These are phyloP conservation scores for Oryza meridionalis DNA, from an alignment of 176 grass and related monocot species.

Conservation along the genomic window DNA sequence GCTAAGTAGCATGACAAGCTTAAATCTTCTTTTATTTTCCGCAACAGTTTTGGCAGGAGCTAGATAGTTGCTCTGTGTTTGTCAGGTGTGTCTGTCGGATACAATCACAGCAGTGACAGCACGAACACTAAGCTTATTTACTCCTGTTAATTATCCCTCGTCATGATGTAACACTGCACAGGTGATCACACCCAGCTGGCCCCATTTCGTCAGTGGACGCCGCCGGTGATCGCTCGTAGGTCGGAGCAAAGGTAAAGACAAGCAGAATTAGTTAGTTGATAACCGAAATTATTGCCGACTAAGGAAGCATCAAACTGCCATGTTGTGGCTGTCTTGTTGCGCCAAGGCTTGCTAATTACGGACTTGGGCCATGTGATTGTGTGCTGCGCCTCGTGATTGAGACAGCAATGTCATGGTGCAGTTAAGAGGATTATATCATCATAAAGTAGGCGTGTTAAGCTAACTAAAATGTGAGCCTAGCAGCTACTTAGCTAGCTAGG, in stretches of 20 bases:
- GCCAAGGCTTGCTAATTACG: conserved; percentile 22
- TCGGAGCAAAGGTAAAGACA: not conserved
- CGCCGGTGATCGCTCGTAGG: conserved; percentile 40
- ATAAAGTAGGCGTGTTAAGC: conserved; percentile 19
- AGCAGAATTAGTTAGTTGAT: conserved; percentile 6
- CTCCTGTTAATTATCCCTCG: conserved; percentile 14
- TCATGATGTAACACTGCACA: conserved; percentile 14
- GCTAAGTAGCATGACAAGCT: conserved; percentile 39
- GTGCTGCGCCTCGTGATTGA: conserved; percentile 3
- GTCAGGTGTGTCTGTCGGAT: conserved; percentile 34
- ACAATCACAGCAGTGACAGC: not conserved
- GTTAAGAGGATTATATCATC: conserved; percentile 35
- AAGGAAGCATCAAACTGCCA: conserved; percentile 5
- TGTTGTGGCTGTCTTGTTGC: conserved; percentile 30
- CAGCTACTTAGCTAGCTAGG: not conserved
- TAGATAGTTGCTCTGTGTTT: conserved; percentile 32
- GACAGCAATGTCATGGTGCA: not conserved
- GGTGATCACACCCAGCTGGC: conserved; percentile 4
- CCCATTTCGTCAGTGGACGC: conserved; percentile 32
- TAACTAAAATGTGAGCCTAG: not conserved
- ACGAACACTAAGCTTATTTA: conserved; percentile 13
- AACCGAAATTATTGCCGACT: conserved; percentile 15
- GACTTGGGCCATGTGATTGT: not conserved
- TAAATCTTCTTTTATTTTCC: not conserved
- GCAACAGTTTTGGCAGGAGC: conserved; percentile 38